A percentile compares a stretch with the other conserved stretches of the same genome.
These are phyloP conservation scores for Mucor plumbeus DNA, from an alignment of 371 early-diverging fungal species.

Conservation along the genomic window DNA sequence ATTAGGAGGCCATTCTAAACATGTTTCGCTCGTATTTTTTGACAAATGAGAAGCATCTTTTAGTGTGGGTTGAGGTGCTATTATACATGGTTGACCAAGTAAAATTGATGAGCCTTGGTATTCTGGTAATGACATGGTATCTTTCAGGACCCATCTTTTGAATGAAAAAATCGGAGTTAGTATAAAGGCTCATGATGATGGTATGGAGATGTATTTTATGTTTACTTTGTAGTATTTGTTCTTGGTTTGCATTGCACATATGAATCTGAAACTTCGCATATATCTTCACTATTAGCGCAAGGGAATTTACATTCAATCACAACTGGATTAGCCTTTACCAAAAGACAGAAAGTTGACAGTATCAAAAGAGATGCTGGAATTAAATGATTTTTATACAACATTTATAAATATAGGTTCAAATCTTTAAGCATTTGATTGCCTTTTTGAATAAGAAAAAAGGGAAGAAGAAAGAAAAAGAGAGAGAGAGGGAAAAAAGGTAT, in stretches of 20 bases:
- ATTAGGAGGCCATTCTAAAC: slow-evolving; percentile 19
- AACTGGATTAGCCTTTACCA: slow-evolving; percentile 10
- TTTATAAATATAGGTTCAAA: neutral
- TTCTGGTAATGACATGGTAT: slow-evolving; percentile 21
- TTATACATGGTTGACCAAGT: slow-evolving; percentile 11
- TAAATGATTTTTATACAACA: neutral
- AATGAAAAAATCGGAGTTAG: slow-evolving; percentile 4
- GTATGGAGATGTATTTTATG: slow-evolving; percentile 3
- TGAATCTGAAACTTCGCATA: slow-evolving; percentile 18
- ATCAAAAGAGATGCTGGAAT: slow-evolving; percentile 5
- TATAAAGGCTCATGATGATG: neutral
- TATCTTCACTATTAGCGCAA: slow-evolving; percentile 11
- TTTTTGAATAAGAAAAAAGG: neutral
- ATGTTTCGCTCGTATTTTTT: slow-evolving; percentile 19
- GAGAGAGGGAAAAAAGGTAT: too few species aligned
- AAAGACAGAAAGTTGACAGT: neutral
- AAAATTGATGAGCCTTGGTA: slow-evolving; percentile 14
- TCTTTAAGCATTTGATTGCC: slow-evolving; percentile 3
- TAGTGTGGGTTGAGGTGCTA: slow-evolving; percentile 13
- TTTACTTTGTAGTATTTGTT: slow-evolving; percentile 20
- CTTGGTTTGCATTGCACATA: slow-evolving; percentile 12
- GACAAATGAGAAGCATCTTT: slow-evolving; percentile 13
- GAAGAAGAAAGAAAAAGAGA: neutral
- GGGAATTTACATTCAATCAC: slow-evolving; percentile 30
- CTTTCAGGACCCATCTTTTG: slow-evolving; percentile 23